phyloP scores from a whole-genome alignment of 371 early-diverging fungal species.

The Coemansia linderi region DNA sequence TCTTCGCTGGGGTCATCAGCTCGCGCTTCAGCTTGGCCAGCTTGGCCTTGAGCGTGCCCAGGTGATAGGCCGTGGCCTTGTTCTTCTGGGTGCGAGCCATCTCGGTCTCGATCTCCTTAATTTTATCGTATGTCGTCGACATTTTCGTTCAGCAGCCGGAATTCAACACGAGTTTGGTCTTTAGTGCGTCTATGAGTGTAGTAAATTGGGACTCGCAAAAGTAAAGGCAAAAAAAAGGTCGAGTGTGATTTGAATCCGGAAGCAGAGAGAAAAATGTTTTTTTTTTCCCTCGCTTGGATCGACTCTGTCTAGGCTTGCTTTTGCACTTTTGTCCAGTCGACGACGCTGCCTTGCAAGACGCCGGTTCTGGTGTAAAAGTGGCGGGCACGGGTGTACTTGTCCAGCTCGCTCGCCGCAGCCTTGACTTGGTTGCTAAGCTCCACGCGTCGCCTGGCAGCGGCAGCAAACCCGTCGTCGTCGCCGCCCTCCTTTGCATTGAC shows the following conservation, averaged over 20 bases:
- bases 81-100: conserved; percentile 95
- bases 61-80: conserved; percentile 96
- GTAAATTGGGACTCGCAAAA: neutral
- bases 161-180: neutral
- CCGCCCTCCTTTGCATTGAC: conserved; percentile 34
- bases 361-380: conserved; percentile 50
- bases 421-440: conserved; percentile 44
- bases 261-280: neutral
- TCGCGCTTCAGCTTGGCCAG: conserved; percentile 96
- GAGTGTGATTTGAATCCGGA: neutral
- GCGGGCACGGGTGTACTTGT: conserved; percentile 51
- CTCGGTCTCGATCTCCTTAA: conserved; percentile 86
- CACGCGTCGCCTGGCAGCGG: conserved; percentile 11
- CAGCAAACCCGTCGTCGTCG: conserved; percentile 31
- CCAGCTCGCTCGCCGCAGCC: conserved; percentile 29
- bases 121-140: conserved; percentile 66
- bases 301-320: neutral
- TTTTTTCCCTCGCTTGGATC: neutral
- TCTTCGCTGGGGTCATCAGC: conserved; percentile 81
- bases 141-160: conserved; percentile 19
- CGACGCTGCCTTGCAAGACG: conserved; percentile 21
- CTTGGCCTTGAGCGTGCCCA: conserved; percentile 99
- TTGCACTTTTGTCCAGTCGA: conserved; percentile 53
- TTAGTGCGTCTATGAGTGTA: neutral
- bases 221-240: neutral